Conservation (phyloP, 768 basidiomycete genomes). For the Leucosporidium creatinivorum region DNA sequence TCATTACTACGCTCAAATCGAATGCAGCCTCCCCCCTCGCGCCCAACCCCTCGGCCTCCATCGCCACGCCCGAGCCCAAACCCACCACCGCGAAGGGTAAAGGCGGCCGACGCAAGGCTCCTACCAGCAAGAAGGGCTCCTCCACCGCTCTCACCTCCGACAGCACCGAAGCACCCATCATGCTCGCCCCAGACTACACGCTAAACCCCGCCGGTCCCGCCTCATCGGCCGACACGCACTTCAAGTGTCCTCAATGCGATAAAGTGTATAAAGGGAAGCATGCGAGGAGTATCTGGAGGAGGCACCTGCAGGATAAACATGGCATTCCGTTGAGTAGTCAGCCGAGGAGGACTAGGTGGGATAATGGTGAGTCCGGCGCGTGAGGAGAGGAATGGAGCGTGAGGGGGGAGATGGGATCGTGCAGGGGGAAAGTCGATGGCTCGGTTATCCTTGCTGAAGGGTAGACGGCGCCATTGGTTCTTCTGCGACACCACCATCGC, state of each 20-base stretch:
- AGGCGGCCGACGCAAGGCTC: no score
- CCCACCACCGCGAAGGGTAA: no score
- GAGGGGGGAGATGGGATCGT: not conserved
- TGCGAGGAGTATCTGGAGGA: conserved; percentile 44
- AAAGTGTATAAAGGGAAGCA: conserved; percentile 46
- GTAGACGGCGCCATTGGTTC: not conserved
- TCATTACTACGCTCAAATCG: no score
- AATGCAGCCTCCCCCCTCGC: no score
- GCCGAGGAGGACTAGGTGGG: conserved; percentile 45
- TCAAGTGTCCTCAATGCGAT: conserved; percentile 39
- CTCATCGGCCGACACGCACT: conserved; percentile 20
- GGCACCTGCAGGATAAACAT: conserved; percentile 47
- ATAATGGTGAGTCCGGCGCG: conserved; percentile 40
- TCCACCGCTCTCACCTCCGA: not conserved
- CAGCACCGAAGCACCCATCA: not conserved
- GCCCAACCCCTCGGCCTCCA: no score
- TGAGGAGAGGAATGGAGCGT: not conserved
- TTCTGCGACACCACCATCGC: not conserved
- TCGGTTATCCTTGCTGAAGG: not conserved
- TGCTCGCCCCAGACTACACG: conserved; percentile 28
- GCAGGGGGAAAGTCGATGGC: not conserved
- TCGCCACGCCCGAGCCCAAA: no score
- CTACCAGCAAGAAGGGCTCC: no score
- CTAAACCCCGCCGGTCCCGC: conserved; percentile 32
- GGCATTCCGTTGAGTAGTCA: conserved; percentile 43